These are phyloP conservation scores for Hypoxylon sp. DNA, from an alignment of 2,329 filamentous ascomycete species.

Conservation along the genomic window DNA sequence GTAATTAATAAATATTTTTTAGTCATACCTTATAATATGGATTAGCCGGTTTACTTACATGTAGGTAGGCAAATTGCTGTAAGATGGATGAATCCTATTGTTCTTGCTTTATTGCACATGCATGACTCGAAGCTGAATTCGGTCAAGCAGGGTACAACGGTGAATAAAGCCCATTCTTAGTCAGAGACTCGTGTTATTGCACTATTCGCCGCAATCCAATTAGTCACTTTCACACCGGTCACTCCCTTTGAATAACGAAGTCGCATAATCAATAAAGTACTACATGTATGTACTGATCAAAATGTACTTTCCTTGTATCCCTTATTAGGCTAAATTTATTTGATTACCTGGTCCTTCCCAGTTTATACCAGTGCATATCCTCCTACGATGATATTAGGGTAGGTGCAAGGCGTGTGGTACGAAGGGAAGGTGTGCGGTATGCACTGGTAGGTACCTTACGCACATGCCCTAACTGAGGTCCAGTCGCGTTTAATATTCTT, in stretches of 20 bases:
- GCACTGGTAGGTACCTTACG: slow-evolving; percentile 21
- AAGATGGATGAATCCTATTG: slow-evolving; percentile 5
- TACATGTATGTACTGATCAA: background rate
- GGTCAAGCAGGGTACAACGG: background rate
- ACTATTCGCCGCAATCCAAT: background rate
- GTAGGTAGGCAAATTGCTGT: slow-evolving; percentile 2
- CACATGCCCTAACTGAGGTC: slow-evolving; percentile 27
- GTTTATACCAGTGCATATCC: background rate
- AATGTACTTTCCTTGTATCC: background rate
- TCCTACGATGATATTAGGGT: slow-evolving; percentile 19
- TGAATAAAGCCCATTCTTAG: background rate
- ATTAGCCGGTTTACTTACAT: slow-evolving; percentile 23
- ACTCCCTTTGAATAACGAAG: background rate
- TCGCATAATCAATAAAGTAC: background rate
- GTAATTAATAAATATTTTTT: slow-evolving; percentile 25
- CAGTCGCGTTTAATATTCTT: background rate
- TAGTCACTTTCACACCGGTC: slow-evolving; percentile 3
- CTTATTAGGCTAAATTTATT: background rate
- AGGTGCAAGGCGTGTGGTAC: slow-evolving; percentile 11
- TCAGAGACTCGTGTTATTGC: background rate
- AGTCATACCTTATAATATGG: slow-evolving; percentile 16
- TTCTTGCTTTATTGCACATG: slow-evolving; percentile 38
- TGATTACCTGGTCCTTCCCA: background rate
- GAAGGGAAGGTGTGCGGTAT: slow-evolving; percentile 1
- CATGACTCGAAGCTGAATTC: slow-evolving; percentile 1